Conservation (phyloP, 495 filamentous ascomycete genomes). For the Xylaria castorea region DNA sequence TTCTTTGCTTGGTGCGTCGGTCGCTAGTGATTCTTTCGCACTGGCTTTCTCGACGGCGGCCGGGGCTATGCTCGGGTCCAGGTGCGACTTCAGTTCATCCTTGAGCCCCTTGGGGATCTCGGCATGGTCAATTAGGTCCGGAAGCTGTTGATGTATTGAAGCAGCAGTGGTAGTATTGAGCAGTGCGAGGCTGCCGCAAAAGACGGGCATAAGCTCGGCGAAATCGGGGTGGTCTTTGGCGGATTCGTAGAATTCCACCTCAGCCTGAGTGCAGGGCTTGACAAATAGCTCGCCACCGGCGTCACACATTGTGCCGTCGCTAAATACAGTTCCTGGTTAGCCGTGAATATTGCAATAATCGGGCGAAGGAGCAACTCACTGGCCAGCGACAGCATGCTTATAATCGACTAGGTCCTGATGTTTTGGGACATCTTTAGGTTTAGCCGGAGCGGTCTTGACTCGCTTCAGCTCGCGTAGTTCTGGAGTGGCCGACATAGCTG, state of each 20-base stretch:
- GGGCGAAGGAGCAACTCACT: constrained; percentile 68
- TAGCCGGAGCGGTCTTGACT: constrained; percentile 23
- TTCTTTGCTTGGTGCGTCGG: constrained; percentile 30
- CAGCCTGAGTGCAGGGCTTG: constrained; percentile 88
- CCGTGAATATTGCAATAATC: constrained; percentile 1
- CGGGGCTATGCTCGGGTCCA: constrained; percentile 29
- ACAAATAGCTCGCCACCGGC: constrained; percentile 84
- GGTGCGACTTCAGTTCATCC: constrained; percentile 46
- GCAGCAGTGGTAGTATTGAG: constrained; percentile 51
- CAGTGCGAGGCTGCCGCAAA: constrained; percentile 76
- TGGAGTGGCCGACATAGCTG: constrained; percentile 36
- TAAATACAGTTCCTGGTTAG: constrained; percentile 46
- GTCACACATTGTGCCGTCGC: constrained; percentile 91
- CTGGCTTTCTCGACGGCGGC: constrained; percentile 34
- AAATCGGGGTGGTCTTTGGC: constrained; percentile 72
- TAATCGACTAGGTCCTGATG: constrained; percentile 69
- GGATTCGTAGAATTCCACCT: constrained; percentile 92
- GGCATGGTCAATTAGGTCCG: constrained; percentile 52
- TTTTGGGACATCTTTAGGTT: constrained; percentile 46
- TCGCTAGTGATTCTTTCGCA: constrained; percentile 31
- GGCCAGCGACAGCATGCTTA: constrained; percentile 87
- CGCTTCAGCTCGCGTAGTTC: constrained; percentile 35
- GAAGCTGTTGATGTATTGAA: constrained; percentile 58
- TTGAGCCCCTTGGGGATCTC: constrained; percentile 51
- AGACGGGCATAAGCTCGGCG: constrained; percentile 81